Evolutionary conservation across 2,329 filamentous ascomycete genomes (phyloP).

Genomic region (Diaporthe citri): DNA sequence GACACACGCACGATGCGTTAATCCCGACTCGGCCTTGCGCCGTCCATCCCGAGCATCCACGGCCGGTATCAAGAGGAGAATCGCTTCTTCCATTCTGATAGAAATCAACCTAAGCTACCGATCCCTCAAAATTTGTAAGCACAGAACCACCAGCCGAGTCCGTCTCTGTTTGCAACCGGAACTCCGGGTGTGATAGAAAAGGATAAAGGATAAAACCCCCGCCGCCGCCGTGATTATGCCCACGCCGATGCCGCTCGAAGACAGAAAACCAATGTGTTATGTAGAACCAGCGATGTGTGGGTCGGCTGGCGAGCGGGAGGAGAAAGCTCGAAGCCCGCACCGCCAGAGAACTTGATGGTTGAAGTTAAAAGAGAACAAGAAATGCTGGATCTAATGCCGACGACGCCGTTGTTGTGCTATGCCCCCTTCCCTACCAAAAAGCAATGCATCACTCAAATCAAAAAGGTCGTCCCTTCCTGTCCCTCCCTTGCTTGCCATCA

Average conservation of each 20-base stretch:
- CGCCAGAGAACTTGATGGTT: neutral
- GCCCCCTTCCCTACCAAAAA: neutral
- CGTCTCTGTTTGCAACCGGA: neutral
- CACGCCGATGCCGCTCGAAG: constrained; percentile 26
- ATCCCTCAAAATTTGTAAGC: neutral
- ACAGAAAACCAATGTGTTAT: neutral
- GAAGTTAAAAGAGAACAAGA: neutral
- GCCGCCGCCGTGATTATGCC: constrained; percentile 3
- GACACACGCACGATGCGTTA: neutral
- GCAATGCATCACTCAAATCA: neutral
- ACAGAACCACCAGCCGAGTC: neutral
- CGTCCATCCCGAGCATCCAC: neutral
- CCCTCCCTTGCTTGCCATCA: no score
- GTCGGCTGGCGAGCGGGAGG: neutral
- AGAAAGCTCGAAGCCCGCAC: neutral
- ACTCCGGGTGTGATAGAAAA: constrained; percentile 1
- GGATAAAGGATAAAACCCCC: no score
- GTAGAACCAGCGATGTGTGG: neutral
- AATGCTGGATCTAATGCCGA: constrained; percentile 32
- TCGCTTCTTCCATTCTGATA: constrained; percentile 17
- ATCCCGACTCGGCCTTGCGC: neutral
- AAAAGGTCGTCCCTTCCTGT: neutral
- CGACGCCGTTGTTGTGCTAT: constrained; percentile 32
- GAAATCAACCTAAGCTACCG: constrained; percentile 11
- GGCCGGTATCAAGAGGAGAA: neutral